A percentile compares a stretch with the other conserved stretches of the same genome.
Conservation (phyloP, 768 basidiomycete species). For the Vararia minispora region DNA sequence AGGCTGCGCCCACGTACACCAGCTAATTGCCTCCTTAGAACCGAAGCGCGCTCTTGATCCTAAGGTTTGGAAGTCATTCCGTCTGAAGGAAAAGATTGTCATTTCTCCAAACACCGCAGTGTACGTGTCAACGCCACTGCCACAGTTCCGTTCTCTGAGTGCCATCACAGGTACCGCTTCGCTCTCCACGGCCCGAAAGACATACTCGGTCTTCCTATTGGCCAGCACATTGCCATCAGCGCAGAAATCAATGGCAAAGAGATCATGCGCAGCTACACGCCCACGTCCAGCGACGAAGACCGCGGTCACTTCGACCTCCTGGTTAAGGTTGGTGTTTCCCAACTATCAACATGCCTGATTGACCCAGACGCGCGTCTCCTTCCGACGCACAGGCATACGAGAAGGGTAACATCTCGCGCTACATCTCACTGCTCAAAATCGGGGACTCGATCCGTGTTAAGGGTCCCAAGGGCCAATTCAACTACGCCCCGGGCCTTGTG, state of each 20-base stretch:
- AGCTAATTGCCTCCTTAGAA: conserved; percentile 26
- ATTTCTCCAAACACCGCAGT: conserved; percentile 95
- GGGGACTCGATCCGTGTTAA: conserved; percentile 87
- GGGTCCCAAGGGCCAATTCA: conserved; percentile 94
- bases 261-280: conserved; percentile 88
- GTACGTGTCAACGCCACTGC: conserved; percentile 33
- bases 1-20: conserved; percentile 1
- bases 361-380: background rate
- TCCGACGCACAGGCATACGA: conserved; percentile 76
- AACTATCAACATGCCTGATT: background rate
- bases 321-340: conserved; percentile 67
- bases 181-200: conserved; percentile 63
- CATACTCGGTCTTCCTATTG: conserved; percentile 86
- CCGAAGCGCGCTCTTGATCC: conserved; percentile 66
- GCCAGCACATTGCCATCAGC: conserved; percentile 89
- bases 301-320: conserved; percentile 91
- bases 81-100: conserved; percentile 67
- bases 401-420: conserved; percentile 91
- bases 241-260: conserved; percentile 90
- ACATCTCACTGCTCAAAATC: conserved; percentile 70
- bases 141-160: conserved; percentile 2
- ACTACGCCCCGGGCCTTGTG: conserved; percentile 64
- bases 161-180: conserved; percentile 72
- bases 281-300: conserved; percentile 89
- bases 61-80: conserved; percentile 70